phyloP scores from a whole-genome alignment of 805 yeast genomes.

The Saturnispora galanensis region DNA sequence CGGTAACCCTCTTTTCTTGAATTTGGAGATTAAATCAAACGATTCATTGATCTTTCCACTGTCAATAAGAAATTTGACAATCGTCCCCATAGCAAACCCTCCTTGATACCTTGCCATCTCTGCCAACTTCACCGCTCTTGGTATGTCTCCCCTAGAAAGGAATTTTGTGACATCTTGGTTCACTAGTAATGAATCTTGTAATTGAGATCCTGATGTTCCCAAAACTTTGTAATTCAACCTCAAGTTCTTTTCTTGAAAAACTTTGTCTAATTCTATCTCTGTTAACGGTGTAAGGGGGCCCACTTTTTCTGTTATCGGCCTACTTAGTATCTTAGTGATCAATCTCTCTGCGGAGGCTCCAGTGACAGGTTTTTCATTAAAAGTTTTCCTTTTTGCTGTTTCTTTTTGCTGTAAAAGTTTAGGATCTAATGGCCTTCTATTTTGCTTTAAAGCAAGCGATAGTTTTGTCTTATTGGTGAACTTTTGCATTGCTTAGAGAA shows the following conservation, averaged over 20 bases:
- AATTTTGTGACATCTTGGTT: conserved; percentile 45
- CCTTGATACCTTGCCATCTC: conserved; percentile 31
- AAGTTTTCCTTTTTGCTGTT: conserved; percentile 10
- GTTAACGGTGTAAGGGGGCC: conserved; percentile 21
- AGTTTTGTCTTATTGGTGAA: conserved; percentile 5
- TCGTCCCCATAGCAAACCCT: conserved; percentile 52
- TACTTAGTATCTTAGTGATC: conserved; percentile 15
- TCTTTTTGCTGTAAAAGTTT: background rate
- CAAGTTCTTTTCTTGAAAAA: conserved; percentile 26
- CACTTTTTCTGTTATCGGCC: conserved; percentile 15
- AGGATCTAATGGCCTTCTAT: conserved; percentile 10
- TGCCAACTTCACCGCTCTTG: conserved; percentile 36
- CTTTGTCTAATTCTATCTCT: conserved; percentile 18
- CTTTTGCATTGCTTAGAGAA: background rate
- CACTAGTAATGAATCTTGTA: conserved; percentile 49
- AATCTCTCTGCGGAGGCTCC: conserved; percentile 23
- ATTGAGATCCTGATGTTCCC: conserved; percentile 49
- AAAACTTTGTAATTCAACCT: conserved; percentile 42
- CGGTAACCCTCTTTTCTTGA: conserved; percentile 54
- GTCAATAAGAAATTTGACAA: conserved; percentile 40
- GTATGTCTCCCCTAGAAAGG: conserved; percentile 37
- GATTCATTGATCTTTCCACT: conserved; percentile 38
- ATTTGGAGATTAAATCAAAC: conserved; percentile 38
- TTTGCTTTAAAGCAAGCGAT: conserved; percentile 1
- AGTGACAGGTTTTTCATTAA: conserved; percentile 19